Evolutionary conservation across 2,329 filamentous ascomycete genomes (phyloP), one percentile per base, ranked within the genome.

Genomic region (Diaporthe citri): DNA sequence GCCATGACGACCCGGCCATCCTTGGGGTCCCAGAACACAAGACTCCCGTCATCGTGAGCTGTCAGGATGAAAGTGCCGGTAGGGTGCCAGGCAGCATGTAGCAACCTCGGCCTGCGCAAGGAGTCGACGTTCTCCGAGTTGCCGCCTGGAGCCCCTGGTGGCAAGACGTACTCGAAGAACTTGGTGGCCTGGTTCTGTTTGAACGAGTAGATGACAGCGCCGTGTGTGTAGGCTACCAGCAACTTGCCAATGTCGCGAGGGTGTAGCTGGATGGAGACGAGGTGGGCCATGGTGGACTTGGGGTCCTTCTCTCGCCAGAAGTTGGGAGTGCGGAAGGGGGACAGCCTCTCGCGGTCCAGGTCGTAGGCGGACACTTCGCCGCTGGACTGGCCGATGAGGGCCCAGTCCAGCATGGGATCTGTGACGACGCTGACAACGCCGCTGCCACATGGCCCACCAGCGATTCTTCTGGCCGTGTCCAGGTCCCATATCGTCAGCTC

Each of bases 281-380:
- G 87, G 2, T 92, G 83, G 12, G 85, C 82, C 10, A 85, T 84
- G 66, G 92, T 89, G 13, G 92, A 90, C 73, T 90, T 90, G 0
- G 94, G 91, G 78, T 95, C 93, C 76, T 89, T 88, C 77, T 94
- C 90, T 69, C 88, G 88, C 96, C 96, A 98, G 74, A 98, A 91
- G 82, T 98, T 98, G 17, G 95, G 93, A 71, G 99, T 91, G 74
- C 91, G 92, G 83, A 98, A 96, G 0, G 92, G 91, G 20, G 95
- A 85, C 75, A 97, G 85, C 41, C 88, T 88, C 81, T 95, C 92
- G 75, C 96, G 90, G 81, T 98, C 97, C 73, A 99, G 88, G 82
- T 99, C 97, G 82, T 96, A 99, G n/a, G 95, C 95, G 75, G 96
- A 89, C 15, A 98, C 88, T 74, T 98, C 96, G 76, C 96, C 95